Evolutionary conservation across 1,284 basidiomycete species (phyloP), one percentile per base, ranked within the genome.

Genomic region (Dichomitus squalens): DNA sequence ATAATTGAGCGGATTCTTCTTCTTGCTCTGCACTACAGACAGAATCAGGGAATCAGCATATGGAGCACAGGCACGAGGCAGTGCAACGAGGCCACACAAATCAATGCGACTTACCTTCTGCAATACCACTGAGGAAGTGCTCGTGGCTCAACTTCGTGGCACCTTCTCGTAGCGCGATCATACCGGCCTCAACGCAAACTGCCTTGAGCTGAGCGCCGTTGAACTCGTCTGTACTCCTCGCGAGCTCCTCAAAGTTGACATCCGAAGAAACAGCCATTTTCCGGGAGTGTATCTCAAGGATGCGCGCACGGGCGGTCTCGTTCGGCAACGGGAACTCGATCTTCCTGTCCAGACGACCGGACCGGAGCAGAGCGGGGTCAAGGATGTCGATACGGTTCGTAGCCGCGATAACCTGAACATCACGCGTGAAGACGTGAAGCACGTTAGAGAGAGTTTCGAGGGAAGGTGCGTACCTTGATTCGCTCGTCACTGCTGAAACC

Each of bases 371-470:
- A 0, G 89, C 89, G 2, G 89, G 88, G 70, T 92, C 89, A 44
- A 99, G 88, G 60, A 98, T 98, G 76, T 99, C 96, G 68, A 99
- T 99, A 72, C 96, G 87, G 77, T 99, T 99, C 31, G 96, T 99
- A 1, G 96, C 96, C 14, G 96, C 96, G 65, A 99, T 98, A 63
- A 99, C 96, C 93, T 96, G 63, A 21, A 46, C 11, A 6, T 21
- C 7, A 11, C 8, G 38, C 35, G 41, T 40, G 8, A 40, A 18
- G 2, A 38, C n/a, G 48, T 7, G 41, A 34, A 2, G 54, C 36
- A 53, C 29, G 29, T 31, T 31, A 31, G n/a, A 16, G 14, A 38
- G 16, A 57, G 40, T 51, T 47, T 18, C 33, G 40, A 50, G 52
- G 23, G 34, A 6, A 33, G 29, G 29, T 46, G 66, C 79, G 60